A percentile compares a stretch with the other conserved stretches of the same genome.
These are phyloP conservation scores for Alternaria viburni DNA, from an alignment of 2,329 filamentous ascomycete genomes.

Conservation along the genomic window DNA sequence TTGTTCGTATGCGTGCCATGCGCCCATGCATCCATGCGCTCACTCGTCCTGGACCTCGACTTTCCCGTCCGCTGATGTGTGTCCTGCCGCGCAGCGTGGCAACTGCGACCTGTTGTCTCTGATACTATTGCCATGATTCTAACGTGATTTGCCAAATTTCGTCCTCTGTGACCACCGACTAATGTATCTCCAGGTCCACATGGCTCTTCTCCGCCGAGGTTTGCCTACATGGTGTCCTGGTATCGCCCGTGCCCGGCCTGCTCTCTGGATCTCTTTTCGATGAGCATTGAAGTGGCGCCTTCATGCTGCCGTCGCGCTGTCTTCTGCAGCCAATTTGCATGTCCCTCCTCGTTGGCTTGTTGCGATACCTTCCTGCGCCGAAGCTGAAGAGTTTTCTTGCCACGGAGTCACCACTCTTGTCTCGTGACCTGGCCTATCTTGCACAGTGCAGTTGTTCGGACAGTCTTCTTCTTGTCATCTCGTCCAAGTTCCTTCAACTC, in stretches of 20 bases:
- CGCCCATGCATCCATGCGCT: background rate
- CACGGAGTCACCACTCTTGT: background rate
- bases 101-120: background rate
- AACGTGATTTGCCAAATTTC: background rate
- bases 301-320: background rate
- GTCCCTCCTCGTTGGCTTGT: background rate
- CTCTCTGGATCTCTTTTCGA: background rate
- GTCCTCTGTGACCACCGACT: background rate
- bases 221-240: background rate
- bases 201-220: background rate
- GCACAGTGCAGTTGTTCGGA: background rate
- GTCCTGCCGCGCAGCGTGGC: background rate
- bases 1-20: background rate
- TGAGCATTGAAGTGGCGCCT: background rate
- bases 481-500: background rate
- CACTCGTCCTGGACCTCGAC: background rate
- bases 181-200: background rate
- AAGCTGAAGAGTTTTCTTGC: background rate
- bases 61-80: background rate
- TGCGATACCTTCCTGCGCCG: background rate
- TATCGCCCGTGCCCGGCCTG: background rate
- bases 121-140: background rate
- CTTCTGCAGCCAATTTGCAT: background rate
- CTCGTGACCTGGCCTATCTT: background rate
- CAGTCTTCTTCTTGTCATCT: background rate